A percentile compares a stretch with the other conserved stretches of the same genome.
These are phyloP conservation scores for Phytophthora cactorum DNA, from an alignment of 352 stramenopile genomes.

Conservation along the genomic window DNA sequence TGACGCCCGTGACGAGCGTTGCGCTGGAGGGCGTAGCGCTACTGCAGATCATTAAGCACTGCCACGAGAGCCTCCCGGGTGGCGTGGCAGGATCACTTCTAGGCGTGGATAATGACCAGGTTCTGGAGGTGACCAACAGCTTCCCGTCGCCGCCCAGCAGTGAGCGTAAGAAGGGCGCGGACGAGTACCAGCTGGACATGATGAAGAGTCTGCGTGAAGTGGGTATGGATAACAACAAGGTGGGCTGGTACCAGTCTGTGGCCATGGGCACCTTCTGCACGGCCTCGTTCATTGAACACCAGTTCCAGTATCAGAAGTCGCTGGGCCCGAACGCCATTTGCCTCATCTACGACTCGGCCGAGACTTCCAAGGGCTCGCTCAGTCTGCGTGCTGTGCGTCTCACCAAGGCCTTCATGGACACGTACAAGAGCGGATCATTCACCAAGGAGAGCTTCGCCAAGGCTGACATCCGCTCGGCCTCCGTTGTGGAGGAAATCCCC, in stretches of 20 bases:
- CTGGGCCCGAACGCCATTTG: slow-evolving; percentile 97
- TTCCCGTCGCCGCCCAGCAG: slow-evolving; percentile 94
- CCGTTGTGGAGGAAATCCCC: slow-evolving; percentile 96
- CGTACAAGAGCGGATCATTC: slow-evolving; percentile 87
- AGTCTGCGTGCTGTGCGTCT: slow-evolving; percentile 96
- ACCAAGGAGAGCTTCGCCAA: slow-evolving; percentile 89
- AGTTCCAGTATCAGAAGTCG: slow-evolving; percentile 97
- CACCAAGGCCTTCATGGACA: slow-evolving; percentile 93
- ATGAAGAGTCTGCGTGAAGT: slow-evolving; percentile 99
- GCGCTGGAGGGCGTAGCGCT: slow-evolving; percentile 87
- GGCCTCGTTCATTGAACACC: slow-evolving; percentile 93
- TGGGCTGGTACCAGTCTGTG: slow-evolving; percentile 99
- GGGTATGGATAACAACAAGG: slow-evolving; percentile 99
- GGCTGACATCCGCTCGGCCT: slow-evolving; percentile 82
- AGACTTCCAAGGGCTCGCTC: slow-evolving; percentile 95
- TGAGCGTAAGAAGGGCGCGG: slow-evolving; percentile 81
- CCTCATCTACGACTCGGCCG: slow-evolving; percentile 97
- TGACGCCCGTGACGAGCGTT: slow-evolving; percentile 68
- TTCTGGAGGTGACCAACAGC: slow-evolving; percentile 97
- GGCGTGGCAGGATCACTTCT: slow-evolving; percentile 96
- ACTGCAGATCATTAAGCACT: slow-evolving; percentile 98
- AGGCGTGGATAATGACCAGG: slow-evolving; percentile 91
- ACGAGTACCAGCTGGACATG: slow-evolving; percentile 99
- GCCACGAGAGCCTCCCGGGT: slow-evolving; percentile 94
- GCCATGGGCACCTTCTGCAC: slow-evolving; percentile 97